Conservation (phyloP, 345 rosid species). For the Ricinus communis region DNA sequence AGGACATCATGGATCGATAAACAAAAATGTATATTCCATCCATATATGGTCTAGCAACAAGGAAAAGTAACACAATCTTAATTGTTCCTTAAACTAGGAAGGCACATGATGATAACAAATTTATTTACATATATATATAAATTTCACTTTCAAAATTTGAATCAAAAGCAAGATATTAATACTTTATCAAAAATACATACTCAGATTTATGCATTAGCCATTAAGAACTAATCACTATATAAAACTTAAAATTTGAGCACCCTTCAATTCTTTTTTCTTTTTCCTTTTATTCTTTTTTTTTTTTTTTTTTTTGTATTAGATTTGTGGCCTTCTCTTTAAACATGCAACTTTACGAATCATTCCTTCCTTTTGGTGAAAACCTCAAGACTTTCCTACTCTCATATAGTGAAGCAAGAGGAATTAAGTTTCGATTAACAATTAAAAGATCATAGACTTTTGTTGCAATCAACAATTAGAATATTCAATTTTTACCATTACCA, state of each 20-base stretch:
- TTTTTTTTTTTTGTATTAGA: neutral
- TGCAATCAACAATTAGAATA: too few species aligned
- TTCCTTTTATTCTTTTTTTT: neutral
- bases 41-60: neutral
- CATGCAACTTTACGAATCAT: too few species aligned
- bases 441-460: too few species aligned
- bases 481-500: too few species aligned
- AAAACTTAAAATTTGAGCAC: neutral
- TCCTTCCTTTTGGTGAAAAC: too few species aligned
- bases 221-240: neutral
- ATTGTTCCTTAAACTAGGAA: neutral
- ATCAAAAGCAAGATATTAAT: neutral
- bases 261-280: neutral
- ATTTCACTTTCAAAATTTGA: neutral
- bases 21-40: neutral
- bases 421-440: too few species aligned
- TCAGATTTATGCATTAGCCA: neutral
- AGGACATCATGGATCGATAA: neutral
- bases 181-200: neutral
- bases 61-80: too few species aligned
- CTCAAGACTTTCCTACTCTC: too few species aligned
- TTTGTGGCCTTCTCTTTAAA: neutral
- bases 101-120: neutral
- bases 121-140: neutral
- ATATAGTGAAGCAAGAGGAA: too few species aligned